Base-by-base conservation (phyloP, 2,329 filamentous ascomycete species). In the Colletotrichum spaethianum region DNA sequence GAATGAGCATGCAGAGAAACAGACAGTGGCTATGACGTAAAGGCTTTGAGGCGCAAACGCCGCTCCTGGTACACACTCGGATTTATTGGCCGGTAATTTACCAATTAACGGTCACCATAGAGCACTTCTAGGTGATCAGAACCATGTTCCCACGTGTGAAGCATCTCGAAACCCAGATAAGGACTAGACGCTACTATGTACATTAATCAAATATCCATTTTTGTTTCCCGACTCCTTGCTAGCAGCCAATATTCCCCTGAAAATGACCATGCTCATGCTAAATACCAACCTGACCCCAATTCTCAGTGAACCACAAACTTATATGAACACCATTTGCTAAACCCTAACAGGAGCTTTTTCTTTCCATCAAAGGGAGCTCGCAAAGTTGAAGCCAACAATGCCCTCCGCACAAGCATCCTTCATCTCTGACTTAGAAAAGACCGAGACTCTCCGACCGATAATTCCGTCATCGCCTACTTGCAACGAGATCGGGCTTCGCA, bases 341-440 rank as follows among this genome's bases (percentile, higher is more conserved):
- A 9, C 14, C 33, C 33, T n/a, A n/a, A 23, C 23, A 36, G 4
- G 31, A 28, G 14, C 12, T 14, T 3, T 42, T 3, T 20, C 5
- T 36, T 20, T 7, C 4, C 40, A 3, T 57, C 28, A 69, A 12
- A 64, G 33, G 0, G 53, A 60, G 33, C 36, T 64, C 11, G 72
- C 36, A 53, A 73, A 82, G 50, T 87, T 87, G 75, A 86, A 86
- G 0, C 86, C 86, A 5, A 87, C 83, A n/a, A 87, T 85, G 0
- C 86, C 86, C 73, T 87, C 85, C 0, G 86, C 85, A 4, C 86
- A 73, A 0, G 85, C 79, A 6, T 75, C 74, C 14, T 80, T 80
- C 74, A 65, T 72, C 0, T 65, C 57, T 0, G 74, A 66, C 0
- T 77, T 73, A 0, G 79, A 78, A 38, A 79, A 80, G 0, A 88